Evolutionary conservation across 148 eudicot species (phyloP).

Genomic region (Spergularia marina): DNA sequence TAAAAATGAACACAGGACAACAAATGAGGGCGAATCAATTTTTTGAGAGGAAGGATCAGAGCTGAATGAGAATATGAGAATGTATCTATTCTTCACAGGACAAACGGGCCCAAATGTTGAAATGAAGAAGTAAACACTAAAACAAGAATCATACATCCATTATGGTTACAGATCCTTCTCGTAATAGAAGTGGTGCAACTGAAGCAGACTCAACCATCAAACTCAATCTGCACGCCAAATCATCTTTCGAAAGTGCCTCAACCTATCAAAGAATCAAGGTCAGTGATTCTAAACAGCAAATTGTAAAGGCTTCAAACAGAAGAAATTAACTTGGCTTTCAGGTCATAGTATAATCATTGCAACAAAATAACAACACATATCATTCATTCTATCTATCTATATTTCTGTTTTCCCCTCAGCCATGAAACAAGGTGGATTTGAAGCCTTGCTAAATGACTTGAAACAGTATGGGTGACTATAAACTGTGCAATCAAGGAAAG

Average conservation of each 20-base stretch:
- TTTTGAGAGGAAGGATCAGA: background rate
- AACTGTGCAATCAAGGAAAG: background rate
- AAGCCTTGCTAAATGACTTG: background rate
- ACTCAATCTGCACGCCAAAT: constrained; percentile 82
- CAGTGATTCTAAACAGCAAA: background rate
- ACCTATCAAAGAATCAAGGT: constrained; percentile 48
- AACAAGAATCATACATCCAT: constrained; percentile 68
- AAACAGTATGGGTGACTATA: background rate
- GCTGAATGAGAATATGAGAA: background rate
- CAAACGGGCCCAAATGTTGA: background rate
- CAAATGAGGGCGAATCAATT: background rate
- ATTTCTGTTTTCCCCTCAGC: background rate
- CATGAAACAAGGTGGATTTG: background rate
- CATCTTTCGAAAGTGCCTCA: constrained; percentile 76
- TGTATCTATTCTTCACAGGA: background rate
- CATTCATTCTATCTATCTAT: background rate
- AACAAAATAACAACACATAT: background rate
- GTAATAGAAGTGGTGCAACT: constrained; percentile 69
- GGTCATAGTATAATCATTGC: background rate
- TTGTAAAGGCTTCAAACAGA: background rate
- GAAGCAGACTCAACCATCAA: constrained; percentile 68
- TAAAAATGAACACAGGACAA: constrained; percentile 28
- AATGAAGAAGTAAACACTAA: background rate
- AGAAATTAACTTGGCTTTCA: background rate
- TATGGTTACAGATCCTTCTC: constrained; percentile 71